These are phyloP conservation scores for Mucor lusitanicus DNA, from an alignment of 371 early-diverging fungal genomes.

Conservation along the genomic window DNA sequence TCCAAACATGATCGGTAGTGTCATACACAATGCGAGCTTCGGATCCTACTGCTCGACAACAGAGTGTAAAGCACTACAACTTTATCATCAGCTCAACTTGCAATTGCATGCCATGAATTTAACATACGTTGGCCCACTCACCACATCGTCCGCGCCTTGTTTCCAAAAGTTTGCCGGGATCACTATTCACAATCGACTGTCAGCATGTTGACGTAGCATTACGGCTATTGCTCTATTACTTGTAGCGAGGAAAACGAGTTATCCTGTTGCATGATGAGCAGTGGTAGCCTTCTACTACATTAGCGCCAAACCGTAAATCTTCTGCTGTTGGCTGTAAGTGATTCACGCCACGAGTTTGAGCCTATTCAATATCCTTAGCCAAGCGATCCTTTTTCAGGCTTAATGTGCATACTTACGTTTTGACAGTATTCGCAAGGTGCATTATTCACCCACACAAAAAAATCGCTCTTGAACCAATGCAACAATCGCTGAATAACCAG, in stretches of 20 bases:
- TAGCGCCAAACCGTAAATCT: constrained; percentile 58
- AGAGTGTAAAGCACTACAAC: constrained; percentile 67
- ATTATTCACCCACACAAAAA: constrained; percentile 70
- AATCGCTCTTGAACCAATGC: constrained; percentile 66
- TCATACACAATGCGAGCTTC: constrained; percentile 68
- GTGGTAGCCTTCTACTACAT: constrained; percentile 57
- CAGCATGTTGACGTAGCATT: background rate
- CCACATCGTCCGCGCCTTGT: constrained; percentile 75
- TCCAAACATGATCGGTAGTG: constrained; percentile 73
- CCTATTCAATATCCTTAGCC: constrained; percentile 19
- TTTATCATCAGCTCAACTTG: background rate
- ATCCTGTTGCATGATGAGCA: constrained; percentile 48
- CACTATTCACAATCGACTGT: constrained; percentile 25
- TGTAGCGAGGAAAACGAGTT: constrained; percentile 75
- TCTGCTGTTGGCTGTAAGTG: constrained; percentile 48
- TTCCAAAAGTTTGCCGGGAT: constrained; percentile 57
- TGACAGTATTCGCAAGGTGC: constrained; percentile 33
- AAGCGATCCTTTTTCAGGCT: background rate
- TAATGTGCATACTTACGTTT: background rate
- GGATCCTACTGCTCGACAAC: constrained; percentile 65
- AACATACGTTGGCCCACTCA: constrained; percentile 75
- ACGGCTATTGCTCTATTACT: constrained; percentile 50
- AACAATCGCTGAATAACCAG: constrained; percentile 42
- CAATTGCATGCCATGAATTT: background rate
- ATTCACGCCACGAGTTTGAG: constrained; percentile 19